phyloP scores from a whole-genome alignment of 192 early-diverging fungal species.

The Coemansia sp. region DNA sequence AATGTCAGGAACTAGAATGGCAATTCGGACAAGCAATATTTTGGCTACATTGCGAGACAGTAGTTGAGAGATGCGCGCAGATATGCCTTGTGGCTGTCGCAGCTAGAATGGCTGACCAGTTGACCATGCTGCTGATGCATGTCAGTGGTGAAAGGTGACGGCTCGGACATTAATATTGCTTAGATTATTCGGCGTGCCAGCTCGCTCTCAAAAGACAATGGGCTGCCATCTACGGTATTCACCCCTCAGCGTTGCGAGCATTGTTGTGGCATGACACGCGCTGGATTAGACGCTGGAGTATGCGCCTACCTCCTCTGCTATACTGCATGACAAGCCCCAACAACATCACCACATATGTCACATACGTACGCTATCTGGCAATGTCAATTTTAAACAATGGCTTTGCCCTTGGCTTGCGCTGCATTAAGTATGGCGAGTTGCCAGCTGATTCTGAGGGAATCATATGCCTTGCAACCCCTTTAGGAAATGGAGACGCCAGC shows the following conservation, averaged over 20 bases:
- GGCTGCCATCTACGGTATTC: not conserved
- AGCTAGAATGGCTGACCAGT: not conserved
- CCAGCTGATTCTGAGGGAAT: slow-evolving; percentile 9
- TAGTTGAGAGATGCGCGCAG: not conserved
- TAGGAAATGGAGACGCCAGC: not conserved
- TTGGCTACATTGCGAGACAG: not conserved
- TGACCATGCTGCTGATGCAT: not conserved
- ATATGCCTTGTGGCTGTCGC: not conserved
- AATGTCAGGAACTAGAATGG: not conserved
- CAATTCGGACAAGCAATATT: not conserved
- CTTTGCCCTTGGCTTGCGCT: not conserved
- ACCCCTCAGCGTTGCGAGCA: not conserved
- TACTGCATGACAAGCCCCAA: not conserved
- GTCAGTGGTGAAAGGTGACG: not conserved
- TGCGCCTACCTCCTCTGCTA: not conserved
- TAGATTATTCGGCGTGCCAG: not conserved
- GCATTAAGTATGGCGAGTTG: not conserved
- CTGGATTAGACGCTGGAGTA: not conserved
- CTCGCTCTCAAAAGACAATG: not conserved
- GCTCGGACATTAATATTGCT: not conserved
- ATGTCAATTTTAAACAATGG: not conserved
- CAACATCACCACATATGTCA: not conserved
- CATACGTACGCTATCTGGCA: not conserved
- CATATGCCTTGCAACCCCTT: not conserved
- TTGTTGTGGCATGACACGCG: not conserved